These are phyloP conservation scores for Macrophomina pseudophaseolina DNA, from an alignment of 2,329 filamentous ascomycete genomes.

Conservation along the genomic window DNA sequence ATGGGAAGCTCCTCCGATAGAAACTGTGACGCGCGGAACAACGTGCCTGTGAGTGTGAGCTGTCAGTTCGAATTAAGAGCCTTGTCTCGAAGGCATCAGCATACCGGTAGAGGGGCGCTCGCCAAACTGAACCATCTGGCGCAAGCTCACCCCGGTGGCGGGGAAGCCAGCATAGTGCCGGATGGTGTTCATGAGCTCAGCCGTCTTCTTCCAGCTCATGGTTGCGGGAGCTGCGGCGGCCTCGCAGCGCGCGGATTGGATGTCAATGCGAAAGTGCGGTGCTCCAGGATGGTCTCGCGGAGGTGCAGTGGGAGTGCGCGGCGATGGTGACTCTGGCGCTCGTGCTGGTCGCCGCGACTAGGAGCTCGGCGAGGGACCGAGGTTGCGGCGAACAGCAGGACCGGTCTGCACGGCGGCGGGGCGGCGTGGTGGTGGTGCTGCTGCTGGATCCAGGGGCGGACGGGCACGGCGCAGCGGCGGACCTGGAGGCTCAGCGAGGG, in stretches of 20 bases:
- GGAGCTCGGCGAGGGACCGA: conserved; percentile 22
- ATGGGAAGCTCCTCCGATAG: conserved; percentile 98
- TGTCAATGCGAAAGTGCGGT: conserved; percentile 12
- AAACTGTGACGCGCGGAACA: conserved; percentile 98
- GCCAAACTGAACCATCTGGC: conserved; percentile 99
- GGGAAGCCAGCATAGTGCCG: conserved; percentile 96
- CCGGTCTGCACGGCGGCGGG: conserved; percentile 7
- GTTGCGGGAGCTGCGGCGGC: conserved; percentile 45
- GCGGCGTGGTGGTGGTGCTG: neutral
- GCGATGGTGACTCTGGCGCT: neutral
- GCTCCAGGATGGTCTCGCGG: conserved; percentile 16
- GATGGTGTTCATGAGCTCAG: conserved; percentile 95
- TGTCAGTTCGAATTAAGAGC: neutral
- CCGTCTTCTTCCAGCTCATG: conserved; percentile 94
- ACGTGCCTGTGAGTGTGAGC: conserved; percentile 64
- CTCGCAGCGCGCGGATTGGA: conserved; percentile 22
- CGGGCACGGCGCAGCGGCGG: conserved; percentile 6
- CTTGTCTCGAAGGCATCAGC: neutral
- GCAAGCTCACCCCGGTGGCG: conserved; percentile 85
- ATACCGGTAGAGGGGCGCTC: conserved; percentile 77
- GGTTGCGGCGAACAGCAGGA: conserved; percentile 21
- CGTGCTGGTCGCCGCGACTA: conserved; percentile 1
- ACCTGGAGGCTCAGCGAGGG: neutral
- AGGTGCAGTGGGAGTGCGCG: neutral
- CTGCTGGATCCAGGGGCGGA: neutral